Evolutionary conservation across 2,329 filamentous ascomycete species (phyloP), one percentile per base, ranked within the genome.

Genomic region (Pseudopyricularia cyperi): DNA sequence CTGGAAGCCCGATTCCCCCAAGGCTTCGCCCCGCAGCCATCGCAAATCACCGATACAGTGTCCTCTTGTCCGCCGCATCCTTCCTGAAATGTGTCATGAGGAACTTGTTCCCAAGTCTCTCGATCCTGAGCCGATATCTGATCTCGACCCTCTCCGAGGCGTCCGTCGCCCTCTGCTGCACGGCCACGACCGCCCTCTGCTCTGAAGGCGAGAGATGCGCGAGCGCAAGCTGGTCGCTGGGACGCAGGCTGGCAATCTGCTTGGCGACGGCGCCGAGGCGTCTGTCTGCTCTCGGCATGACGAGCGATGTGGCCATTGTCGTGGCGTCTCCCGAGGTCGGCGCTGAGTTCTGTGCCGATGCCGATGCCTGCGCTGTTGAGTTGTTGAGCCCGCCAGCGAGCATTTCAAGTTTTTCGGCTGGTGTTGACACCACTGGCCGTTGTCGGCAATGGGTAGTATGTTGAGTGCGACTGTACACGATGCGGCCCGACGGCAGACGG

Each of bases 401-500:
- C 24, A 28, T 3, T 14, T 24, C 46, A 14, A 12, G 32, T 1
- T 33, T 19, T 3, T 35, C 51, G 2, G 26, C 15, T 24, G 46
- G 42, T 14, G 19, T 19, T 9, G 51, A 22, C 12, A 12, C 28
- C 7, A 32, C 33, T 15, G 33, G 51, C 9, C 17, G 46, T 26
- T 30, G 33, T 6, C 34, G 32, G 17, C 46, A 7, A 3, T 37
- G 48, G 24, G 34, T 9, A 17, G 35, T 22, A 11, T 30, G 46
- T 30, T 48, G 44, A 4, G 51, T 30, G 15, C 51, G 51, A 11
- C 35, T 52, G 49, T 60, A 59, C 7, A 69, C 58, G 7, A 65
- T 60, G 24, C 62, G 68, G 4, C 68, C 67, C 0, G 67, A 70
- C 0, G 67, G 62, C 1, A 71, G 53, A 3, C 60, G 60, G 0